Evolutionary conservation across 345 rosid species (phyloP).

Genomic region (Acer saccharum): DNA sequence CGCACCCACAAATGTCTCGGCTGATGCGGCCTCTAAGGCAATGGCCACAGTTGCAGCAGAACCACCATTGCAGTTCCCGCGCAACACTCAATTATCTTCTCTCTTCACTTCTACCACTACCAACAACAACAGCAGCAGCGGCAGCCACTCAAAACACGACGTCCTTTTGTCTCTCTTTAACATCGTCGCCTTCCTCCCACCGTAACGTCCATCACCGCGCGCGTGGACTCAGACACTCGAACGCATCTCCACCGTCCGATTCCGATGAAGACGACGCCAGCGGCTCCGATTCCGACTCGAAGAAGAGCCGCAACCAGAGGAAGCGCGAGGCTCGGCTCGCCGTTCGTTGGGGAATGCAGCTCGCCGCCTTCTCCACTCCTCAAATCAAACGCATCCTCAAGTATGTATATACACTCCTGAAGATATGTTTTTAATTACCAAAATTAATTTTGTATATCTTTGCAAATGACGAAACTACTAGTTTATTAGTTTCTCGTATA

Average conservation of each 20-base stretch:
- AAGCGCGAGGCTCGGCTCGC: constrained; percentile 94
- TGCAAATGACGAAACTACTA: not conserved
- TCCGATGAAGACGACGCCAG: constrained; percentile 30
- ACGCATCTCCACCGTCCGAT: constrained; percentile 31
- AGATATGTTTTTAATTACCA: not conserved
- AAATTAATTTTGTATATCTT: not conserved
- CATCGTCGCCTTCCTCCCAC: constrained; percentile 32
- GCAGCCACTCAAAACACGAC: constrained; percentile 14
- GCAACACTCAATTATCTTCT: constrained; percentile 13
- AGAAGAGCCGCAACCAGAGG: constrained; percentile 77
- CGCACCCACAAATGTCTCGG: constrained; percentile 39
- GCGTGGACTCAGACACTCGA: constrained; percentile 35
- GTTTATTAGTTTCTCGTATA: not conserved
- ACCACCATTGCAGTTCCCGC: constrained; percentile 16
- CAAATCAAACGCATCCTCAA: constrained; percentile 71
- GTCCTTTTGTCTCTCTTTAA: constrained; percentile 19
- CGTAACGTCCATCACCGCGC: constrained; percentile 32
- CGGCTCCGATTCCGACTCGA: constrained; percentile 47
- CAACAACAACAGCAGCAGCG: constrained; percentile 1
- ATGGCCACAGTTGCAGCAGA: constrained; percentile 31
- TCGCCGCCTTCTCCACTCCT: constrained; percentile 66
- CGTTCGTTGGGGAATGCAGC: constrained; percentile 79
- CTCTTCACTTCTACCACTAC: constrained; percentile 15
- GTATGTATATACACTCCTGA: constrained; percentile 23
- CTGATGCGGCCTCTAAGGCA: constrained; percentile 48